Evolutionary conservation across 495 filamentous ascomycete species (phyloP).

Genomic region (Penicillium angulare): DNA sequence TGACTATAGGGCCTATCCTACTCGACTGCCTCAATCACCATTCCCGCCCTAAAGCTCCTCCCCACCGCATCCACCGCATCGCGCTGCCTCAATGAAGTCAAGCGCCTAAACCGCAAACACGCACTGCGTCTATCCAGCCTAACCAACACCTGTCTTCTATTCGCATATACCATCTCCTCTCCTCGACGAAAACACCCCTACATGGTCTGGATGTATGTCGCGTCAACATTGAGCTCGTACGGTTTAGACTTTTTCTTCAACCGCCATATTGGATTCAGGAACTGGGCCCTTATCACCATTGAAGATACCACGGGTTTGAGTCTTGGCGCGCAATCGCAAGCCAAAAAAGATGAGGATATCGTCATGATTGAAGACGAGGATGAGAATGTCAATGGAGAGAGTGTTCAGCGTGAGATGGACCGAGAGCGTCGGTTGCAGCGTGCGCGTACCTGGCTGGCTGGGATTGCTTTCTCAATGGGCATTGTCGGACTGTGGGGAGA

Average conservation of each 20-base stretch:
- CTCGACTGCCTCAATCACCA: conserved; percentile 66
- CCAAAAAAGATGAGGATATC: conserved; percentile 67
- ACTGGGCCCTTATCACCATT: conserved; percentile 24
- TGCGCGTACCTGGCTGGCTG: conserved; percentile 58
- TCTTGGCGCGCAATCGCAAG: conserved; percentile 12
- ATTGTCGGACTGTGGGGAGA: conserved; percentile 91
- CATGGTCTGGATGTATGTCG: conserved; percentile 70
- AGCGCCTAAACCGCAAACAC: conserved; percentile 56
- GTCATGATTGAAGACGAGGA: conserved; percentile 56
- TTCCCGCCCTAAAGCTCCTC: conserved; percentile 75
- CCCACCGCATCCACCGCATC: conserved; percentile 67
- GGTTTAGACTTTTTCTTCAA: conserved; percentile 55
- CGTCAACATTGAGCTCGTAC: conserved; percentile 55
- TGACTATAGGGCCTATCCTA: conserved; percentile 74
- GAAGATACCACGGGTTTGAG: conserved; percentile 27
- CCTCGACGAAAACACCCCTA: conserved; percentile 74
- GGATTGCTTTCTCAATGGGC: conserved; percentile 68
- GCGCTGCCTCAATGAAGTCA: conserved; percentile 61
- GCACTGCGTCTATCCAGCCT: conserved; percentile 59
- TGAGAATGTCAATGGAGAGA: conserved; percentile 74
- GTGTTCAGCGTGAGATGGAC: conserved; percentile 68
- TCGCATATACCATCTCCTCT: conserved; percentile 73
- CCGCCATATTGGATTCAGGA: conserved; percentile 31
- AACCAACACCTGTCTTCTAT: conserved; percentile 60
- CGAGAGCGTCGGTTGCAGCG: conserved; percentile 60